Percentiles rank a stretch among this genome's conserved stretches.
Conservation (phyloP, 1,284 basidiomycete species). For the Moniliella sp. region DNA sequence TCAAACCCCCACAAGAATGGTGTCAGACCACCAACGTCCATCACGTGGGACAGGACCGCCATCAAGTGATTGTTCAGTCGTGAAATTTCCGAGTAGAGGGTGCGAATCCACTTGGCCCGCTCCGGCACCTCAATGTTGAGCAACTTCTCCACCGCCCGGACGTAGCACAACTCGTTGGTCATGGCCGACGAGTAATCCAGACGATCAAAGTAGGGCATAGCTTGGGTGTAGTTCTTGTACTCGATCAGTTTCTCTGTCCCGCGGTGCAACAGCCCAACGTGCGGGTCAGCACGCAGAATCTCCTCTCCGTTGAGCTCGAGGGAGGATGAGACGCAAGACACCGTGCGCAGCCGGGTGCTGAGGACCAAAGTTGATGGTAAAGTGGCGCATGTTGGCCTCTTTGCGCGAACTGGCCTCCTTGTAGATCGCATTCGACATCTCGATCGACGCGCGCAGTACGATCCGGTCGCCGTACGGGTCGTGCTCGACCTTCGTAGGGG, state of each 20-base stretch:
- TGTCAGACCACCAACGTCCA: slow-evolving; percentile 70
- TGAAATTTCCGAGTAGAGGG: slow-evolving; percentile 85
- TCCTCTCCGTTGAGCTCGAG: slow-evolving; percentile 88
- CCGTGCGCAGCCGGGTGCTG: slow-evolving; percentile 97
- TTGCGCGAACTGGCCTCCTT: slow-evolving; percentile 50
- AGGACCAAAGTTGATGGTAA: slow-evolving; percentile 38
- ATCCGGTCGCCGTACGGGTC: too few species aligned
- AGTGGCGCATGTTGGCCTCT: slow-evolving; percentile 51
- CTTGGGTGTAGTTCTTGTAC: slow-evolving; percentile 96
- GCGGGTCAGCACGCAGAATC: slow-evolving; percentile 40
- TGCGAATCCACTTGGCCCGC: slow-evolving; percentile 96
- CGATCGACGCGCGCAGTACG: too few species aligned
- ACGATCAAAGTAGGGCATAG: slow-evolving; percentile 95
- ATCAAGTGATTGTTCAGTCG: slow-evolving; percentile 90
- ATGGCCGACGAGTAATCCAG: slow-evolving; percentile 93
- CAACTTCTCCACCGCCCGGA: slow-evolving; percentile 87
- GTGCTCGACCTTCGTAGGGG: too few species aligned
- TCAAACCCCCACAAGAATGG: slow-evolving; percentile 99
- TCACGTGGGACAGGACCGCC: slow-evolving; percentile 69
- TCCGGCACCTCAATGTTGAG: slow-evolving; percentile 95
- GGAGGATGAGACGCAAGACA: slow-evolving; percentile 85
- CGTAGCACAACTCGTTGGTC: slow-evolving; percentile 53
- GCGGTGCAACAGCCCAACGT: slow-evolving; percentile 84
- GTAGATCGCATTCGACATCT: slow-evolving; percentile 54
- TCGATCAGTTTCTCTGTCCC: slow-evolving; percentile 97